phyloP scores from a whole-genome alignment of 805 yeast species.

The Cyberlindnera petersonii region DNA sequence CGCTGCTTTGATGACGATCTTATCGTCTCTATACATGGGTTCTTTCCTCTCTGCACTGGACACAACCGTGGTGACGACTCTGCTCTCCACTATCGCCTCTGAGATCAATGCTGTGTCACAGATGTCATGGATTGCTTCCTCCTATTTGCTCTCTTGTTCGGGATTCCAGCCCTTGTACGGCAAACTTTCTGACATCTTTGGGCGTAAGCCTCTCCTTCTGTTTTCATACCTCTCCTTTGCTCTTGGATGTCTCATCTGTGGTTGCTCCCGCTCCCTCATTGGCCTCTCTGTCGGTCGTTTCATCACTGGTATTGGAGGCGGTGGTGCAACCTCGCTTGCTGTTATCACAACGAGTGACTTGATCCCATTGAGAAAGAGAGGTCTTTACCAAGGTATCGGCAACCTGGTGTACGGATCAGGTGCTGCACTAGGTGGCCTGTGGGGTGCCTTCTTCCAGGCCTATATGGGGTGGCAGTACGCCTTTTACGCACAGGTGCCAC shows the following conservation, averaged over 20 bases:
- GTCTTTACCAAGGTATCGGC: conserved; percentile 75
- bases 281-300: conserved; percentile 51
- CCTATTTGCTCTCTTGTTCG: conserved; percentile 58
- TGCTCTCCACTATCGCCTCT: conserved; percentile 59
- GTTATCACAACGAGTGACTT: conserved; percentile 72
- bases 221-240: conserved; percentile 37
- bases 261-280: conserved; percentile 20
- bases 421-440: conserved; percentile 63
- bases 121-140: conserved; percentile 65
- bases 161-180: conserved; percentile 68
- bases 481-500: conserved; percentile 50
- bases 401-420: conserved; percentile 72
- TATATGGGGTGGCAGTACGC: conserved; percentile 65
- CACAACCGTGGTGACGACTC: conserved; percentile 59
- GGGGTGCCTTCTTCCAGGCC: conserved; percentile 54
- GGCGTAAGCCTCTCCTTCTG: conserved; percentile 44
- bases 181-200: conserved; percentile 61
- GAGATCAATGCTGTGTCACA: conserved; percentile 58
- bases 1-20: conserved; percentile 21
- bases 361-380: conserved; percentile 72
- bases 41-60: conserved; percentile 59
- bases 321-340: conserved; percentile 69
- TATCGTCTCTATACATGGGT: conserved; percentile 37
- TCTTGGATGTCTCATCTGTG: conserved; percentile 43
- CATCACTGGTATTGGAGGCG: conserved; percentile 84